phyloP scores from a whole-genome alignment of 2,329 filamentous ascomycete species.

The Trichoderma gracile region DNA sequence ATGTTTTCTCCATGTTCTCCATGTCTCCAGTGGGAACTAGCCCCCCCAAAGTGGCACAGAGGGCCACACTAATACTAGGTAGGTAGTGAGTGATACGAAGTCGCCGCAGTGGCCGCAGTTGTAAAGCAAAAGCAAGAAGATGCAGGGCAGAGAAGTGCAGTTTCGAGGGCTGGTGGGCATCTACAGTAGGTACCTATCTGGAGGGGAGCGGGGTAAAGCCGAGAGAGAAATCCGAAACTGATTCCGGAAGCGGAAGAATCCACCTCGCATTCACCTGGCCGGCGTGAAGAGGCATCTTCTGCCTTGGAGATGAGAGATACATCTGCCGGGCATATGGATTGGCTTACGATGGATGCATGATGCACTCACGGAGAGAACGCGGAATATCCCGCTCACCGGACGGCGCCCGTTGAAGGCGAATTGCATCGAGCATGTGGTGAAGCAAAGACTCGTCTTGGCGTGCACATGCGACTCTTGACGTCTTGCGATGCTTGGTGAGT shows the following conservation, averaged over 20 bases:
- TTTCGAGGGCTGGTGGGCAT: not conserved
- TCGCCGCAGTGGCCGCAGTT: not conserved
- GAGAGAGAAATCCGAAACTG: not conserved
- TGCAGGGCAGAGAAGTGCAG: not conserved
- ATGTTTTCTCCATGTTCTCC: not conserved
- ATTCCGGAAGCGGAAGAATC: not conserved
- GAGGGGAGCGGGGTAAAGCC: conserved; percentile 22
- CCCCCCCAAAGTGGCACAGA: not conserved
- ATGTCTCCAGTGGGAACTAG: not conserved
- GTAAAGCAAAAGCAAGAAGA: not conserved
- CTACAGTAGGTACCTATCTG: no score
- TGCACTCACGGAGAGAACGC: not conserved
- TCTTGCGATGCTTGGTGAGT: not conserved
- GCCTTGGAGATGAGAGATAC: not conserved
- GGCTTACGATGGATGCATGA: not conserved
- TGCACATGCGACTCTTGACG: not conserved
- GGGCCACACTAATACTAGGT: not conserved
- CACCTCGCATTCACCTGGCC: not conserved
- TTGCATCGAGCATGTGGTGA: not conserved
- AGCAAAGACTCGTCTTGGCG: not conserved
- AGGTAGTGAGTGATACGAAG: not conserved
- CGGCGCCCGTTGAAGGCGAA: not conserved
- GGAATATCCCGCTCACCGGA: conserved; percentile 3
- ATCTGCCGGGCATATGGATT: not conserved
- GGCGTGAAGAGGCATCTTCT: not conserved